These are phyloP conservation scores for Stachybotrys elegans DNA, from an alignment of 2,329 filamentous ascomycete species.

Conservation along the genomic window DNA sequence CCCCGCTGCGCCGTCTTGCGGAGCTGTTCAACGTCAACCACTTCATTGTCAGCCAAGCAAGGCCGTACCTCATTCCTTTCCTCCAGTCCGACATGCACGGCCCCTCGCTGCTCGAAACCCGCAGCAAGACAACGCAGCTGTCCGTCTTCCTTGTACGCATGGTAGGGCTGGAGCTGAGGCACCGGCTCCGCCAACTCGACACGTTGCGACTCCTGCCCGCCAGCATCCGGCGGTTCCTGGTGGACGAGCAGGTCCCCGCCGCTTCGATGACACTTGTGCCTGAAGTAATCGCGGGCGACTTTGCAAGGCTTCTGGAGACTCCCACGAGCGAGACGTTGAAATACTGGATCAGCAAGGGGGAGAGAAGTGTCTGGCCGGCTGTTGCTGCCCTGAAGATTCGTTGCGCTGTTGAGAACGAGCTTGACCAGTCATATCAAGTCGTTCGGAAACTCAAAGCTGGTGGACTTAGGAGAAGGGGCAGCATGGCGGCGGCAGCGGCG, in stretches of 20 bases:
- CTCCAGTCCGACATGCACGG: conserved; percentile 76
- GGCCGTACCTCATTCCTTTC: conserved; percentile 85
- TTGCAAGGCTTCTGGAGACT: conserved; percentile 74
- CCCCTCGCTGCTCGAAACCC: conserved; percentile 57
- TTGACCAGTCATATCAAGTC: conserved; percentile 80
- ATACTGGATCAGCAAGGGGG: conserved; percentile 81
- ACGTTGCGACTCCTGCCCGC: conserved; percentile 67
- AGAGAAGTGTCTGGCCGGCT: conserved; percentile 87
- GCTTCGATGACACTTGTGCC: conserved; percentile 78
- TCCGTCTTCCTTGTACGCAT: conserved; percentile 60
- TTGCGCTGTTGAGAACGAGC: conserved; percentile 80
- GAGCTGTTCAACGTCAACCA: conserved; percentile 92
- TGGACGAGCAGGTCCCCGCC: conserved; percentile 77
- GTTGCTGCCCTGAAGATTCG: conserved; percentile 76
- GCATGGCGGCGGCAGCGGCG: conserved; percentile 23
- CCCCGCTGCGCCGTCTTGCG: conserved; percentile 63
- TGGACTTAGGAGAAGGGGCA: conserved; percentile 41
- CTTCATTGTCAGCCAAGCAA: conserved; percentile 88
- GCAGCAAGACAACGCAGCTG: conserved; percentile 51
- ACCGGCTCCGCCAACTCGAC: conserved; percentile 77
- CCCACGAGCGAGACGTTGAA: conserved; percentile 71
- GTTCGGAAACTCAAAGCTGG: conserved; percentile 60
- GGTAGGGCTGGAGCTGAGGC: conserved; percentile 70
- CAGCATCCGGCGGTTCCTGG: conserved; percentile 67
- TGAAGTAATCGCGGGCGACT: conserved; percentile 67